These are phyloP conservation scores for Plasmodium yoelii DNA, from an alignment of 169 alveolate genomes.

Conservation along the genomic window DNA sequence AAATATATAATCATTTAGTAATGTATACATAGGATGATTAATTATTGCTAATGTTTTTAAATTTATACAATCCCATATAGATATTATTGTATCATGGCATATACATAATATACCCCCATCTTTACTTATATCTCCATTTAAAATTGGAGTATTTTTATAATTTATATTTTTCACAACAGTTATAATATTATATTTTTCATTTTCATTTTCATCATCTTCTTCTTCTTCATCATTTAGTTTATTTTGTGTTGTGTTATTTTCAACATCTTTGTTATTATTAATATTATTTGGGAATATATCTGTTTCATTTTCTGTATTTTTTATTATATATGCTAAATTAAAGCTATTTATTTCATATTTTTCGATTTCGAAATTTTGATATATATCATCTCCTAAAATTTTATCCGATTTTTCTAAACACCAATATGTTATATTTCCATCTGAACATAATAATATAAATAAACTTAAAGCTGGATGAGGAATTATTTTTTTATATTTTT, in stretches of 20 bases:
- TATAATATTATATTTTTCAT: background rate
- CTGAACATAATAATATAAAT: constrained; percentile 16
- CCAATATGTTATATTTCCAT: constrained; percentile 31
- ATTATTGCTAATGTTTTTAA: constrained; percentile 45
- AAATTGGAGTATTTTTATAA: constrained; percentile 31
- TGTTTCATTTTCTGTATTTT: background rate
- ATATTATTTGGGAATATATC: background rate
- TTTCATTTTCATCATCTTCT: background rate
- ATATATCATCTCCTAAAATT: constrained; percentile 23
- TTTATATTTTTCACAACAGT: constrained; percentile 32
- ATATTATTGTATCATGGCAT: constrained; percentile 39
- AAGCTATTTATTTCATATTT: constrained; percentile 1
- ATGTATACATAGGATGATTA: constrained; percentile 48
- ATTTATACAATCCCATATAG: constrained; percentile 37
- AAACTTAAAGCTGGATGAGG: constrained; percentile 45
- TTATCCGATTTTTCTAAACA: constrained; percentile 37
- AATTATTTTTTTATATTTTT: constrained; percentile 22
- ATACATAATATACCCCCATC: constrained; percentile 54
- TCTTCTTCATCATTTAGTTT: background rate
- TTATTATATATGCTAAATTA: background rate
- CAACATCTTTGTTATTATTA: background rate
- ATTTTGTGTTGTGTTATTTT: background rate
- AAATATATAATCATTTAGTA: constrained; percentile 25
- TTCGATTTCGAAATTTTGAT: constrained; percentile 30
- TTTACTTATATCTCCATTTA: constrained; percentile 33